Evolutionary conservation across 352 stramenopile species (phyloP), one percentile per base, ranked within the genome.

Genomic region (Aphanomyces invadans): DNA sequence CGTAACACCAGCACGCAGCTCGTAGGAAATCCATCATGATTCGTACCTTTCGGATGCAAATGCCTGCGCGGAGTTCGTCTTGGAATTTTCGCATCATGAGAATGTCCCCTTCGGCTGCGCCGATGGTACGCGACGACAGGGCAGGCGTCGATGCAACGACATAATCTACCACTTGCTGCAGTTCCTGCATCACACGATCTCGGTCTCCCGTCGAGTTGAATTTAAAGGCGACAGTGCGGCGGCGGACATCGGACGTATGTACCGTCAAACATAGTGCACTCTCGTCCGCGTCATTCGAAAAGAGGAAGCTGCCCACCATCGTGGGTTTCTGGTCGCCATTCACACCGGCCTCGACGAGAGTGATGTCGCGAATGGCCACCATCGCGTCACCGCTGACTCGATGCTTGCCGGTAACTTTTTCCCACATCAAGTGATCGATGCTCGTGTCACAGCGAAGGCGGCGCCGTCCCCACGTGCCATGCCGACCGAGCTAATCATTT

Each of bases 21-120:
- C n/a, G n/a, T n/a, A n/a, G n/a, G n/a, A n/a, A n/a, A n/a, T n/a
- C n/a, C n/a, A n/a, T n/a, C n/a, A n/a, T n/a, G n/a, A n/a, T n/a
- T n/a, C 17, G 38, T 59, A 67, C 60, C 60, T 67, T 67, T 45
- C 26, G 31, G 29, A 67, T 59, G 28, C 11, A 23, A 57, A 67
- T 57, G 5, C 60, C 60, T 10, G 19, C n/a, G 23, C 28, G 48
- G 2, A 67, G 46, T 12, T 67, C 60, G 32, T 48, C 28, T 17
- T 45, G 17, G 33, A 67, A 67, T n/a, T 10, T n/a, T 28, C 36
- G 39, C 17, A 59, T 10, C 3, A 46, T 10, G 5, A 19, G 21
- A 11, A 25, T n/a, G 5, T 67, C 42, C 11, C 26, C 45, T 9
- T 53, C 36, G 26, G 28, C n/a, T 15, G 28, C 25, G 7, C n/a